These are phyloP conservation scores for Cerrena zonata DNA, from an alignment of 1,284 basidiomycete genomes.

Conservation along the genomic window DNA sequence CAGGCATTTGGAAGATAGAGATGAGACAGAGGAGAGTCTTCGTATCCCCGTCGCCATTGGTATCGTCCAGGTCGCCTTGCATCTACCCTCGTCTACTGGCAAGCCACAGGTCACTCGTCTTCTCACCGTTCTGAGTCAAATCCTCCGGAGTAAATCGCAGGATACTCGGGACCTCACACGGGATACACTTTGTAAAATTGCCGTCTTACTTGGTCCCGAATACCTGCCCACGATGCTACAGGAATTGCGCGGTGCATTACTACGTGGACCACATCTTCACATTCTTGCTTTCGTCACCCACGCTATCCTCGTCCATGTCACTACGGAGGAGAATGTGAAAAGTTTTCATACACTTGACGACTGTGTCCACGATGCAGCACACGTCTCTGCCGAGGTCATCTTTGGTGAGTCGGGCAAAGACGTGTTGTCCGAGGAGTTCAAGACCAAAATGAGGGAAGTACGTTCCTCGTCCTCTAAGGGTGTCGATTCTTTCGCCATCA, in stretches of 20 bases:
- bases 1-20: conserved; percentile 74
- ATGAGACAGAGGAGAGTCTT: conserved; percentile 77
- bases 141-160: conserved; percentile 87
- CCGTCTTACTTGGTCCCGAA: conserved; percentile 65
- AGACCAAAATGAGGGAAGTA: conserved; percentile 91
- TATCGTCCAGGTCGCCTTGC: conserved; percentile 78
- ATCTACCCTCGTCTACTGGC: conserved; percentile 70
- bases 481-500: conserved; percentile 77
- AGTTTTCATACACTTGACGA: conserved; percentile 67
- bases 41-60: conserved; percentile 88
- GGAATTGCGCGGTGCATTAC: conserved; percentile 78
- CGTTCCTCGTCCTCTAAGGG: conserved; percentile 73
- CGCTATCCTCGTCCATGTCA: conserved; percentile 76
- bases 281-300: conserved; percentile 85
- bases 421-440: conserved; percentile 84
- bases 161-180: conserved; percentile 88
- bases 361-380: conserved; percentile 72
- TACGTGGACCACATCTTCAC: conserved; percentile 91
- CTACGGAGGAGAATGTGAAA: conserved; percentile 49
- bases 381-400: conserved; percentile 86
- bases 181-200: conserved; percentile 82
- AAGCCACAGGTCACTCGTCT: conserved; percentile 74
- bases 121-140: conserved; percentile 81
- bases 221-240: conserved; percentile 74
- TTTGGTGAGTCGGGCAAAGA: conserved; percentile 94